Evolutionary conservation across 805 yeast species (phyloP), one percentile per base, ranked within the genome.

Genomic region (Kluyveromyces wickerhamii): DNA sequence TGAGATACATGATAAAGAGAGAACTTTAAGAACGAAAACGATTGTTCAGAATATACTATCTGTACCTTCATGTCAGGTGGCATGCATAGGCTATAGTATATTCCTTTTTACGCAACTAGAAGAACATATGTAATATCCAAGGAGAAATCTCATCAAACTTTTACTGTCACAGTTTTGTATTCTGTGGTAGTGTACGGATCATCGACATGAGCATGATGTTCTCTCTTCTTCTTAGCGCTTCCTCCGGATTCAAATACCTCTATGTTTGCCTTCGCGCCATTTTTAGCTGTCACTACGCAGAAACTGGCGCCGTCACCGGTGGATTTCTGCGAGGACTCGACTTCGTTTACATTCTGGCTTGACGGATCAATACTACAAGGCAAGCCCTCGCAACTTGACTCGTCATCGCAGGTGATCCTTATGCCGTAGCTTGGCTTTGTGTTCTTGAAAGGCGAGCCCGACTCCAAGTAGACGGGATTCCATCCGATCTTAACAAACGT

Each of bases 401-500:
- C 72, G 48, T 79, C 81, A 37, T 76, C 82, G 62, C 95, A 86
- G 7, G 75, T 72, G 47, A 86, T 66, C 53, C 76, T 71, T 44
- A 86, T 51, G 48, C 95, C 95, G 47, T 75, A 84, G 20, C 52
- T 54, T 29, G 94, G 95, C 42, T 59, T 63, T 3, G 59, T 59
- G 48, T 66, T 59, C 42, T 66, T 63, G 64, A 77, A 81, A 7
- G 79, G 73, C 18, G 67, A 56, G 1, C 62, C 45, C 33, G 66
- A 66, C 43, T 80, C 89, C 48, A 82, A 57, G 59, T 84, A 83
- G 37, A 80, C 71, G 11, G 96, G 95, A 59, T 86, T 86, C 94
- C 94, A 85, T 29, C 89, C 95, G 54, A 86, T 73, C 62, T 84
- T 87, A 44, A 83, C 84, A 55, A 46, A 86, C 3, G 95, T 86